Conservation (phyloP, 208 protist genomes). For the Crithidia fasciculata region DNA sequence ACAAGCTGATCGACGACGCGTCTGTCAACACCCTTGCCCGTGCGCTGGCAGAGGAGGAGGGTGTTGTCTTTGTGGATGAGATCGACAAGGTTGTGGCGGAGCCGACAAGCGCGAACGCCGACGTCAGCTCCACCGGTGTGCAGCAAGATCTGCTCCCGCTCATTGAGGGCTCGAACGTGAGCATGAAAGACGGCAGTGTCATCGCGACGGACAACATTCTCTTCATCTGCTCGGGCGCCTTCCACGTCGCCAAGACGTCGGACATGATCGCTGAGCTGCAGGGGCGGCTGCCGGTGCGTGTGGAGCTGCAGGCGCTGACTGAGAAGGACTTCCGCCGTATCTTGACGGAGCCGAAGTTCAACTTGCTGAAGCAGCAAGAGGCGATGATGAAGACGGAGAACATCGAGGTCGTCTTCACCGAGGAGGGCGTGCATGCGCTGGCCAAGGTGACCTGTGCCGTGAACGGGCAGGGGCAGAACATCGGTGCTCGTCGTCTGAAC, state of each 20-base stretch:
- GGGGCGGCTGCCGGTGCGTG: conserved; percentile 97
- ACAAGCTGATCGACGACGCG: conserved; percentile 92
- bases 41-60: conserved; percentile 92
- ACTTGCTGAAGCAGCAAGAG: conserved; percentile 93
- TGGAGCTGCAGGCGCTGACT: conserved; percentile 96
- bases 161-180: conserved; percentile 96
- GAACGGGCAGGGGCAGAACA: conserved; percentile 96
- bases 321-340: conserved; percentile 96
- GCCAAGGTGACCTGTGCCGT: conserved; percentile 90
- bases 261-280: conserved; percentile 97
- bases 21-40: conserved; percentile 85
- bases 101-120: conserved; percentile 53
- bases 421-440: conserved; percentile 92
- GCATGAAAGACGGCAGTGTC: conserved; percentile 95
- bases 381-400: conserved; percentile 95
- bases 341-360: conserved; percentile 96
- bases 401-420: conserved; percentile 94
- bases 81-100: conserved; percentile 97
- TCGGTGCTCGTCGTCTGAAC: conserved; percentile 96
- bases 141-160: conserved; percentile 98
- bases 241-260: conserved; percentile 92
- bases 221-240: conserved; percentile 98
- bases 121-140: conserved; percentile 95
- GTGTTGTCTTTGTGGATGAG: conserved; percentile 98
- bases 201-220: conserved; percentile 97